These are phyloP conservation scores for Debaryomyces nepalensis DNA, from an alignment of 1,139 yeast species.

Conservation along the genomic window DNA sequence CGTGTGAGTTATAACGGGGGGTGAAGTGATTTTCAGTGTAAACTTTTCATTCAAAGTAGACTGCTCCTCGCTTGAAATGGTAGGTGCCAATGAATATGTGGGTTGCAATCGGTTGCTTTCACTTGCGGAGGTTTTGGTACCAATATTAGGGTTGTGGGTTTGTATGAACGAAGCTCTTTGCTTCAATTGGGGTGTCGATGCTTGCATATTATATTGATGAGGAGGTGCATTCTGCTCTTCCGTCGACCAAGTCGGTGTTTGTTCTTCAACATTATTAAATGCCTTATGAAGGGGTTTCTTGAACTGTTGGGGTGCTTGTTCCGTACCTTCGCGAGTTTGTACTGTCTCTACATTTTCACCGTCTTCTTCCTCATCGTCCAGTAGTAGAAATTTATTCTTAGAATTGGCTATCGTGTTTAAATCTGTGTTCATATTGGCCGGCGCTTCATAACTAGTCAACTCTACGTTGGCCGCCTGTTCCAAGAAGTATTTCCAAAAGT, in stretches of 20 bases:
- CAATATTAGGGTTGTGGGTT: conserved; percentile 8
- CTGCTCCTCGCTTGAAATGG: conserved; percentile 17
- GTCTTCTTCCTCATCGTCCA: conserved; percentile 25
- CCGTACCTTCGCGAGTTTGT: conserved; percentile 11
- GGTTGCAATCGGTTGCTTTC: conserved; percentile 31
- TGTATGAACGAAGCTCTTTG: conserved; percentile 22
- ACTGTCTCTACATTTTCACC: conserved; percentile 17
- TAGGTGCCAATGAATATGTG: conserved; percentile 27
- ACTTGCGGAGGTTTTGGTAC: conserved; percentile 23
- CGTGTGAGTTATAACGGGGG: conserved; percentile 28
- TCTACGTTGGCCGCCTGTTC: conserved; percentile 78
- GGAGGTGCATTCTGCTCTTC: conserved; percentile 29
- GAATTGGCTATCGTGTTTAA: conserved; percentile 19
- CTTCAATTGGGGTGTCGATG: conserved; percentile 43
- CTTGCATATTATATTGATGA: conserved; percentile 25
- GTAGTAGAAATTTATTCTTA: conserved; percentile 22
- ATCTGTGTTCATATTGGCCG: conserved; percentile 26
- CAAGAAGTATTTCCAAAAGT: conserved; percentile 76
- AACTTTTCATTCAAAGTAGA: conserved; percentile 15
- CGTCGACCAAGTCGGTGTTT: conserved; percentile 46
- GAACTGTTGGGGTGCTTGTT: conserved; percentile 18
- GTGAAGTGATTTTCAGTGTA: conserved; percentile 14
- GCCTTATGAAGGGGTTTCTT: conserved; percentile 30
- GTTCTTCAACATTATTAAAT: conserved; percentile 29
- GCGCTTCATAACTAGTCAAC: conserved; percentile 61